Base-by-base conservation (phyloP, 495 filamentous ascomycete species). In the Neurospora pannonica region DNA sequence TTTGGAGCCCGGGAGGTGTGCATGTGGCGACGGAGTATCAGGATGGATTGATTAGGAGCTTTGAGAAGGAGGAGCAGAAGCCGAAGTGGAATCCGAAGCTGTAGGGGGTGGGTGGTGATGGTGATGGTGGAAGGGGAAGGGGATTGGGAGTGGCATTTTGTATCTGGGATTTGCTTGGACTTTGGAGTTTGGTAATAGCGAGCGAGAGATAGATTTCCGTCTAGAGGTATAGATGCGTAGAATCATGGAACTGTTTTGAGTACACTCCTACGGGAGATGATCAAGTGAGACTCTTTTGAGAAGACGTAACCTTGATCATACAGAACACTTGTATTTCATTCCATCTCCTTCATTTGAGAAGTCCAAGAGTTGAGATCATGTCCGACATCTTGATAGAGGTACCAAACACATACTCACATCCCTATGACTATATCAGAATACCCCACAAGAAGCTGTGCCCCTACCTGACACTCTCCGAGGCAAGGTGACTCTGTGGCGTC, bases 11-110 rank as follows among this genome's bases (percentile, higher is more conserved):
- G 1, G 80, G 83, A 73, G 91, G 90, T 6, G 80, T 85, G n/a
- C 86, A 91, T 75, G 77, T 92, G 19, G 90, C 89, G 3, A 90
- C 87, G 21, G 87, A 88, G 74, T 88, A 88, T 72, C 90, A 92
- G 79, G 90, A 92, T 75, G 88, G 90, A 37, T 76, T 91, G 72
- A 73, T 81, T n/a, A 54, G 77, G 71, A 75, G 72, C 13, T 71
- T 62, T 34, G 62, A 73, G 71, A 71, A 74, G 37, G 72, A 60
- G 69, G 37, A 13, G 43, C 13, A 31, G 71, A 73, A 75, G 71
- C 71, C 67, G 0, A 79, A 75, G 73, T 37, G 54, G 21, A 31
- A 62, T 62, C 21, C 24, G 15, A 62, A 62, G 24, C 34, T 62
- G 54, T 62, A 62, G 21, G 21, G 7, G n/a, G 46, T 5, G n/a